Conservation (phyloP, 352 stramenopile species). For the Globisporangium acanthophoron region DNA sequence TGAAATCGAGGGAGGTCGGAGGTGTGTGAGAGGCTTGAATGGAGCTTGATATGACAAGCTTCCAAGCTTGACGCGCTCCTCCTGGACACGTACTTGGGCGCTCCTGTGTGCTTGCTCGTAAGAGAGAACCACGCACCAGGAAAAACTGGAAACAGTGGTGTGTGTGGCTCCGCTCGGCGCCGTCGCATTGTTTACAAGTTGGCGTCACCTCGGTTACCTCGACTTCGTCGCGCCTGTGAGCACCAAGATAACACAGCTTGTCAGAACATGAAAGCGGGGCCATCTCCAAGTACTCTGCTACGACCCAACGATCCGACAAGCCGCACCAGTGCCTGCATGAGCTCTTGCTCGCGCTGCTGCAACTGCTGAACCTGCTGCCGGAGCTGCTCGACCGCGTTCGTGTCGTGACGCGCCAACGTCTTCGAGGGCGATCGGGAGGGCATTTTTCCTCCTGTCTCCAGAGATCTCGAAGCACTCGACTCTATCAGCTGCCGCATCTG, state of each 20-base stretch:
- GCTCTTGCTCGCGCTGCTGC: constrained; percentile 71
- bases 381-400: constrained; percentile 24
- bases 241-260: neutral
- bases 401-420: constrained; percentile 5
- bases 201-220: constrained; percentile 27
- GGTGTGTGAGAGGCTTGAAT: no score
- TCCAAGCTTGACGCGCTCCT: neutral
- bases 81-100: no score
- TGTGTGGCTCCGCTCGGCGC: neutral
- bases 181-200: constrained; percentile 5
- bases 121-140: neutral
- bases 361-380: constrained; percentile 60
- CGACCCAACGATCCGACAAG: neutral
- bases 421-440: constrained; percentile 11
- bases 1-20: neutral
- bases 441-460: neutral
- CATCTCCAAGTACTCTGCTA: neutral
- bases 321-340: constrained; percentile 73
- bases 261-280: neutral
- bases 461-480: neutral
- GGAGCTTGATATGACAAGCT: neutral
- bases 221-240: constrained; percentile 44
- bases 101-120: no score
- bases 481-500: constrained; percentile 7
- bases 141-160: neutral